Evolutionary conservation across 2,329 filamentous ascomycete species (phyloP).

Genomic region (Trichoderma sp.): DNA sequence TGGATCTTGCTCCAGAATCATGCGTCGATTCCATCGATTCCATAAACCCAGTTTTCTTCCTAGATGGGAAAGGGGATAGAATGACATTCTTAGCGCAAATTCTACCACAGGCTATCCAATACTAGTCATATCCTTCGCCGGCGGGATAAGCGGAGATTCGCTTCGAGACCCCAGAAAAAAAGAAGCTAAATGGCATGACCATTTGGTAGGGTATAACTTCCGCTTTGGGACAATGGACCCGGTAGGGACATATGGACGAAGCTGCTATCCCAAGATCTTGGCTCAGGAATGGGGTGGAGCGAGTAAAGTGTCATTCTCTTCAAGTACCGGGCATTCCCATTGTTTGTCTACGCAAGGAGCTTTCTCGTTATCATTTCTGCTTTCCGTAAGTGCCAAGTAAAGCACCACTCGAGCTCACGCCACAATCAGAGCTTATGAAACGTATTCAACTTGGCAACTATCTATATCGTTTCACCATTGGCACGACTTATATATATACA

Average conservation of each 20-base stretch:
- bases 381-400: not conserved
- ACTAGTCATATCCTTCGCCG: not conserved
- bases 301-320: not conserved
- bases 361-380: not conserved
- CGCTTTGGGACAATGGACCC: not conserved
- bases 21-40: not conserved
- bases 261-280: not conserved
- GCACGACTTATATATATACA: not conserved
- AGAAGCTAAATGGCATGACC: not conserved
- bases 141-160: not conserved
- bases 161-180: conserved; percentile 5
- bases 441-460: not conserved
- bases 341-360: not conserved
- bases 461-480: not conserved
- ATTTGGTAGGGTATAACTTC: conserved; percentile 10
- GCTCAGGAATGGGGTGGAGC: no score
- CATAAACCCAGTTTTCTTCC: not conserved
- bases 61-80: not conserved
- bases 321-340: not conserved
- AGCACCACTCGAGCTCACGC: not conserved
- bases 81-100: not conserved
- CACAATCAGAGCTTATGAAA: not conserved
- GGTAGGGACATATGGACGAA: not conserved
- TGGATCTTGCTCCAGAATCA: not conserved
- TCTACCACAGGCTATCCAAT: not conserved